Percentiles rank a stretch among this genome's conserved stretches.
These are phyloP conservation scores for Cryoendolithus antarcticus DNA, from an alignment of 2,329 filamentous ascomycete genomes.

Conservation along the genomic window DNA sequence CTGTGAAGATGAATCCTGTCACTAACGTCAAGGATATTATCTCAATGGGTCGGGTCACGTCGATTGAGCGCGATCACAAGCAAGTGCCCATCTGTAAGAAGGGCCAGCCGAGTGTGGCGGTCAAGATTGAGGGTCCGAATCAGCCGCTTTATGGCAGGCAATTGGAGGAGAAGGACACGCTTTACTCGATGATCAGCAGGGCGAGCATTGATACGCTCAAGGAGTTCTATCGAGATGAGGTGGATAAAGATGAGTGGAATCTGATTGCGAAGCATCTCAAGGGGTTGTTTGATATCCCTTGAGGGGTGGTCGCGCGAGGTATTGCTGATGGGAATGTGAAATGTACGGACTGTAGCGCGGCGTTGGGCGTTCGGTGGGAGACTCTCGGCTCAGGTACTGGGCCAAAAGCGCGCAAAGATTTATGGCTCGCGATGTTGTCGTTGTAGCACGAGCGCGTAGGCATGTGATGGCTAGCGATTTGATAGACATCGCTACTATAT, in stretches of 20 bases:
- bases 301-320: not conserved
- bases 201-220: slow-evolving; percentile 89
- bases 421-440: too few species aligned
- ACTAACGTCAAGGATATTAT: slow-evolving; percentile 78
- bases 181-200: slow-evolving; percentile 82
- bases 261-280: slow-evolving; percentile 85
- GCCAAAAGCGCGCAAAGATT: too few species aligned
- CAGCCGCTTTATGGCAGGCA: slow-evolving; percentile 93
- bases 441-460: too few species aligned
- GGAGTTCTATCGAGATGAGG: slow-evolving; percentile 83
- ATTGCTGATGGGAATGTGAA: too few species aligned
- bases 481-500: too few species aligned
- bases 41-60: slow-evolving; percentile 80
- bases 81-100: slow-evolving; percentile 84
- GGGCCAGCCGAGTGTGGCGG: slow-evolving; percentile 88
- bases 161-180: slow-evolving; percentile 75
- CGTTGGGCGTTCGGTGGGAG: too few species aligned
- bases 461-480: too few species aligned
- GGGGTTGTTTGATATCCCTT: slow-evolving; percentile 64
- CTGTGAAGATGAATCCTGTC: slow-evolving; percentile 66
- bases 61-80: slow-evolving; percentile 97
- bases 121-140: slow-evolving; percentile 91
- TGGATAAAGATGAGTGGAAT: slow-evolving; percentile 85
- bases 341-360: too few species aligned
- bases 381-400: too few species aligned